Percentiles rank a stretch among this genome's conserved stretches.
phyloP scores from a whole-genome alignment of 352 stramenopile species.

The Phytophthora colocasiae region DNA sequence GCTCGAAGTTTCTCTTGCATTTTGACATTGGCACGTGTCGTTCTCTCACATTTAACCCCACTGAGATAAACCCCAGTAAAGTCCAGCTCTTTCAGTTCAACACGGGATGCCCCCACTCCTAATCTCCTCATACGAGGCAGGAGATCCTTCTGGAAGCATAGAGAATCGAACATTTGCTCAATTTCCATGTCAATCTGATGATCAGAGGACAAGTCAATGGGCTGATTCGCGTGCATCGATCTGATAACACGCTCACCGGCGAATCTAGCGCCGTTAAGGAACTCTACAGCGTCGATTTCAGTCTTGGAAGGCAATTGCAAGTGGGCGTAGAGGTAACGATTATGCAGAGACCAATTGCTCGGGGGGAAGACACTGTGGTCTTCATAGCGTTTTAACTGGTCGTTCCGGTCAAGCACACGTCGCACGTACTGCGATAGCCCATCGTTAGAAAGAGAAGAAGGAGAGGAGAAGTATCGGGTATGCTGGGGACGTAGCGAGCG shows the following conservation, averaged over 20 bases:
- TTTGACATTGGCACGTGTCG: constrained; percentile 35
- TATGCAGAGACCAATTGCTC: constrained; percentile 15
- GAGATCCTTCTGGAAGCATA: constrained; percentile 37
- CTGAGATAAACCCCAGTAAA: constrained; percentile 39
- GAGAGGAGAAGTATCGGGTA: constrained; percentile 11
- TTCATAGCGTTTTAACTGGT: constrained; percentile 25
- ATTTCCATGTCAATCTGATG: constrained; percentile 17
- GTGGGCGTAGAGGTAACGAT: constrained; percentile 41
- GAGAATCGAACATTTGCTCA: constrained; percentile 17
- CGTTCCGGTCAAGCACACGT: constrained; percentile 11
- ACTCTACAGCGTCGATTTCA: constrained; percentile 53
- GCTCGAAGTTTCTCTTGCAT: constrained; percentile 25
- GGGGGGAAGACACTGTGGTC: constrained; percentile 32
- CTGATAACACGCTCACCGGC: constrained; percentile 41
- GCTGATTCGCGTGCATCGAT: constrained; percentile 42
- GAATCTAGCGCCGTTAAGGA: constrained; percentile 48
- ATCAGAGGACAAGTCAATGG: constrained; percentile 37
- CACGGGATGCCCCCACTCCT: constrained; percentile 16
- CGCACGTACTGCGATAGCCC: constrained; percentile 7
- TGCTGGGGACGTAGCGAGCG: background rate
- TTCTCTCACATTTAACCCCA: constrained; percentile 30
- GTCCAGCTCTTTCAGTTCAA: constrained; percentile 45
- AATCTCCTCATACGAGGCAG: constrained; percentile 33
- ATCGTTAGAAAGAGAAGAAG: constrained; percentile 7
- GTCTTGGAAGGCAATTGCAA: constrained; percentile 46